A percentile compares a stretch with the other conserved stretches of the same genome.
These are phyloP conservation scores for Aaosphaeria pasadenensis DNA, from an alignment of 2,329 filamentous ascomycete genomes.

Conservation along the genomic window DNA sequence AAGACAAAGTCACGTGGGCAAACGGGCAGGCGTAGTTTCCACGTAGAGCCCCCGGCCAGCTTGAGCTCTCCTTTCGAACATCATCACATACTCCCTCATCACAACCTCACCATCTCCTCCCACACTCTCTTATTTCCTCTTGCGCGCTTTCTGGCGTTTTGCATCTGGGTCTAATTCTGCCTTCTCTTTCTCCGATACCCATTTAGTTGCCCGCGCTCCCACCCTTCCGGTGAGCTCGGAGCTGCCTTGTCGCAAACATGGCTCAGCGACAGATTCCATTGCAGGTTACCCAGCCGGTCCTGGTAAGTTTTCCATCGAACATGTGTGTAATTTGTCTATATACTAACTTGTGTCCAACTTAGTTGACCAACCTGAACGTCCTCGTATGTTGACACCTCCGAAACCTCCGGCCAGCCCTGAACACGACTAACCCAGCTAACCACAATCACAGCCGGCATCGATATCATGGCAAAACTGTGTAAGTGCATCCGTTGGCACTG, in stretches of 20 bases:
- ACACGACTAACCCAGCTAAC: slow-evolving; percentile 26
- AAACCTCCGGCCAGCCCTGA: slow-evolving; percentile 9
- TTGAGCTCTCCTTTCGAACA: slow-evolving; percentile 8
- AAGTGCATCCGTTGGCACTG: slow-evolving; percentile 39
- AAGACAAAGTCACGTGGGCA: neutral
- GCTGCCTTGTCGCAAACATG: slow-evolving; percentile 47
- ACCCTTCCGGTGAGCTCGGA: slow-evolving; percentile 35
- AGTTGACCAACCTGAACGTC: slow-evolving; percentile 49
- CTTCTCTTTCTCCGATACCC: slow-evolving; percentile 32
- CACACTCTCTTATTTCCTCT: slow-evolving; percentile 35
- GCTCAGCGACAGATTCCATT: slow-evolving; percentile 87
- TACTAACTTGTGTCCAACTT: slow-evolving; percentile 27
- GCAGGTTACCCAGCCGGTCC: slow-evolving; percentile 71
- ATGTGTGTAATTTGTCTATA: slow-evolving; percentile 1
- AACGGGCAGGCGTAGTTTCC: neutral
- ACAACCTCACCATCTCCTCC: slow-evolving; percentile 20
- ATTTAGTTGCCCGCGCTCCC: slow-evolving; percentile 25
- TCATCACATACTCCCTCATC: slow-evolving; percentile 21
- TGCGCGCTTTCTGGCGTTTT: slow-evolving; percentile 36
- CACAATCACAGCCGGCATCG: slow-evolving; percentile 54
- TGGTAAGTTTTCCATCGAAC: slow-evolving; percentile 50
- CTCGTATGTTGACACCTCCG: slow-evolving; percentile 38
- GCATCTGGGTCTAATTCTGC: slow-evolving; percentile 35
- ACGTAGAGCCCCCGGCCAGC: slow-evolving; percentile 1
- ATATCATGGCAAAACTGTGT: slow-evolving; percentile 89